These are phyloP conservation scores for Cichorium intybus DNA, from an alignment of 140 eudicot species.

Conservation along the genomic window DNA sequence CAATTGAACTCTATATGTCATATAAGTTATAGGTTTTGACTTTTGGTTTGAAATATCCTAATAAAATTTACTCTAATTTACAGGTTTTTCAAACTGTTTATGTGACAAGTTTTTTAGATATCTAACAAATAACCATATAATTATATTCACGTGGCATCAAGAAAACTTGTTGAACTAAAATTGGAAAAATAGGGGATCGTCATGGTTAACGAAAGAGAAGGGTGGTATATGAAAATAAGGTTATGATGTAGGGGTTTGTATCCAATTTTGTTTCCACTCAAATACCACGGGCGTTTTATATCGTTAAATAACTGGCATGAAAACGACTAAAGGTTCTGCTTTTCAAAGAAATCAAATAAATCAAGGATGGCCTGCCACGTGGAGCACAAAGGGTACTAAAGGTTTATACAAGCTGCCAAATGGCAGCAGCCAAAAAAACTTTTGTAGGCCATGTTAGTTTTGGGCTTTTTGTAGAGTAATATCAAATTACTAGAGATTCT, in stretches of 20 bases:
- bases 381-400: constrained; percentile 16
- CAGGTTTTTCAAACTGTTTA: no score
- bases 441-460: not conserved
- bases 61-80: no score
- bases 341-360: not conserved
- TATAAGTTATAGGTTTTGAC: no score
- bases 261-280: not conserved
- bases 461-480: not conserved
- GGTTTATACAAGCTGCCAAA: constrained; percentile 17
- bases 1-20: no score
- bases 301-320: constrained; percentile 23
- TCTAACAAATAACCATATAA: no score
- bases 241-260: not conserved
- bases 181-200: not conserved
- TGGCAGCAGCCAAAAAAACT: constrained; percentile 26
- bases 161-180: not conserved
- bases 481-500: no score
- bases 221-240: constrained; percentile 6
- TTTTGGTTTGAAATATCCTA: no score
- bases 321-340: constrained; percentile 22
- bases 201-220: not conserved
- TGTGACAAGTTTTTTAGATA: no score
- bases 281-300: constrained; percentile 5
- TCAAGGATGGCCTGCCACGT: constrained; percentile 32
- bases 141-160: not conserved